Base-by-base conservation (phyloP, 2,329 filamentous ascomycete genomes). In the Xylariales sp. region DNA sequence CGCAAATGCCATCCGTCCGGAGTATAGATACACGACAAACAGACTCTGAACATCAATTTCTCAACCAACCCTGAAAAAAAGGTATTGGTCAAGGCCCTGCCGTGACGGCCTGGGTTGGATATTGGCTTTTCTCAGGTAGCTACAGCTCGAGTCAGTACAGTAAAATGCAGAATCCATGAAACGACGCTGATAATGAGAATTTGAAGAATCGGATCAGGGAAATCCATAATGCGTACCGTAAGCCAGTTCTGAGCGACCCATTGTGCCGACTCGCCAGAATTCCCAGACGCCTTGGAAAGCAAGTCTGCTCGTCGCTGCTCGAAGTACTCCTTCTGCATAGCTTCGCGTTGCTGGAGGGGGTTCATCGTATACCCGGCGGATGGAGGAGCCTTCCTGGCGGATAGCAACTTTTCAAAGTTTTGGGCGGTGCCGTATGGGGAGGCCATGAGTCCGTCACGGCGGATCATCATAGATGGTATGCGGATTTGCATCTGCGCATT, bases 381-480 rank as follows among this genome's bases (percentile, higher is more conserved):
- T 5, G 66, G 61, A 10, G 61, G 52, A 3, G 61, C 56, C 11
- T 52, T 45, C 37, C 61, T 62, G 14, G 64, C 61, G 3, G 68
- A 66, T n/a, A 71, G 54, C 21, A 71, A 51, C 56, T 67, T 70
- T 49, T 69, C 63, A 44, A 72, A 68, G 51, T 71, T 64, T 38
- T 66, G 59, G 5, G 62, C 60, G 37, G 61, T 56, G 5, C 65
- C 62, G 40, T 67, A 69, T 3, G 68, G 66, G 35, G 60, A 63
- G 2, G 67, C 64, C 62, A 75, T 65, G 8, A 76, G 56, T 4
- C 66, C 66, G 51, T 80, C 76, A 25, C 70, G 63, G 20, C 66
- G 69, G 55, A 82, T 80, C 46, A 80, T 66, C 78, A 82, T 81
- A 1, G 76, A 80, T 2, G 79, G 78, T 14, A 80, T 66, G 18